Percentiles rank a stretch among this genome's conserved stretches.
phyloP scores from a whole-genome alignment of 352 stramenopile species.

The Phytophthora capsici region DNA sequence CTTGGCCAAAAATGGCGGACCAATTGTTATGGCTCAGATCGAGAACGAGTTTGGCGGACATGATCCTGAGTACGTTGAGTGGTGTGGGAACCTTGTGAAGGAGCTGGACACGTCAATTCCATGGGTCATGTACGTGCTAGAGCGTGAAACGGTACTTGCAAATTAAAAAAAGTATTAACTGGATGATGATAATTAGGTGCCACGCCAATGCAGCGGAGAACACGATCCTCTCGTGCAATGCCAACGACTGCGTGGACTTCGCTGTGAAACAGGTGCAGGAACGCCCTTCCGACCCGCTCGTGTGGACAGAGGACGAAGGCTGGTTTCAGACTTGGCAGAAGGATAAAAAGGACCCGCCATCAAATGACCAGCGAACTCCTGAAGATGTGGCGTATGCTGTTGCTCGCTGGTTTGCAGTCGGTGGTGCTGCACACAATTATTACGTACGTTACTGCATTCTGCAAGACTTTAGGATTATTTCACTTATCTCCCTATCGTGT shows the following conservation, averaged over 20 bases:
- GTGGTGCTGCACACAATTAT: constrained; percentile 72
- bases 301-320: constrained; percentile 83
- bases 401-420: constrained; percentile 72
- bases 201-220: constrained; percentile 69
- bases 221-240: constrained; percentile 74
- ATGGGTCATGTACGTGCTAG: constrained; percentile 70
- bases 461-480: neutral
- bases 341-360: constrained; percentile 30
- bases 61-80: constrained; percentile 60
- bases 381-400: constrained; percentile 66
- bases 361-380: constrained; percentile 56
- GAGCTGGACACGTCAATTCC: constrained; percentile 66
- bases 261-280: constrained; percentile 49
- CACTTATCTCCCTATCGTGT: constrained; percentile 6
- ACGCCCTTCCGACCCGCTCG: constrained; percentile 51
- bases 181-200: constrained; percentile 38
- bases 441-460: constrained; percentile 48
- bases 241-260: constrained; percentile 72
- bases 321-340: constrained; percentile 77
- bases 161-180: neutral
- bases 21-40: constrained; percentile 80
- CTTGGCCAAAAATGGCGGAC: constrained; percentile 63
- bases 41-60: constrained; percentile 68
- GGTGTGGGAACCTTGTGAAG: constrained; percentile 60
- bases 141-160: neutral